Conservation (phyloP, 805 yeast species). For the Cyberlindnera galapagoensis region DNA sequence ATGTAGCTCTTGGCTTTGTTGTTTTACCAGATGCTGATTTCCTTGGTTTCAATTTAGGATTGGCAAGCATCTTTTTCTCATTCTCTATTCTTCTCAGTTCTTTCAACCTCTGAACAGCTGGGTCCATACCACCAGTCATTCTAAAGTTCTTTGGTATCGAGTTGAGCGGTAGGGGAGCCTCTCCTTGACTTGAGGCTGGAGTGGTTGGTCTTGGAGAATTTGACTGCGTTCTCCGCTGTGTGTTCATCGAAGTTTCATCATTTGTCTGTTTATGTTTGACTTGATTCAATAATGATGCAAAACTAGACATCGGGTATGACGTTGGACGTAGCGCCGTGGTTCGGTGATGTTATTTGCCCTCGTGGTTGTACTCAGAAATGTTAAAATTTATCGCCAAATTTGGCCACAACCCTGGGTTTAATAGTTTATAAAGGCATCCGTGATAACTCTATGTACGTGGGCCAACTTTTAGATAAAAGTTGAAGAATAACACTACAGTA, state of each 20-base stretch:
- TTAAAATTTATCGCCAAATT: too few relatives aligned
- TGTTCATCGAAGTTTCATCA: too few relatives aligned
- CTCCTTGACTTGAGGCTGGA: not conserved
- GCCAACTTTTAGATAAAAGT: too few relatives aligned
- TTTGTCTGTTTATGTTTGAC: conserved; percentile 15
- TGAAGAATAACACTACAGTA: too few relatives aligned
- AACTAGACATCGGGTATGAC: too few relatives aligned
- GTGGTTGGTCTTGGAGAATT: not conserved
- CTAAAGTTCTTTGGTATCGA: conserved; percentile 5
- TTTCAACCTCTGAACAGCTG: conserved; percentile 64
- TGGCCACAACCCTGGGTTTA: too few relatives aligned
- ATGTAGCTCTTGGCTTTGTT: not conserved
- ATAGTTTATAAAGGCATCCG: too few relatives aligned
- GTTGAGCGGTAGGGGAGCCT: conserved; percentile 2
- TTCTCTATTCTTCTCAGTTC: conserved; percentile 57
- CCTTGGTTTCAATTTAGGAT: conserved; percentile 2
- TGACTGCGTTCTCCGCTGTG: too few relatives aligned
- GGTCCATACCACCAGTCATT: conserved; percentile 39
- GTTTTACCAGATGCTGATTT: not conserved
- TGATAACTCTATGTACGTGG: too few relatives aligned
- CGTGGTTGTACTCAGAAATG: too few relatives aligned
- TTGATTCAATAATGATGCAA: conserved; percentile 15
- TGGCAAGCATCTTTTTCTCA: conserved; percentile 24
- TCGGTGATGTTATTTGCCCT: too few relatives aligned
- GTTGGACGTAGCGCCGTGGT: too few relatives aligned